Percentiles rank a stretch among this genome's conserved stretches.
Conservation (phyloP, 1,139 yeast genomes). For the Blastobotrys raffinosifermentans region DNA sequence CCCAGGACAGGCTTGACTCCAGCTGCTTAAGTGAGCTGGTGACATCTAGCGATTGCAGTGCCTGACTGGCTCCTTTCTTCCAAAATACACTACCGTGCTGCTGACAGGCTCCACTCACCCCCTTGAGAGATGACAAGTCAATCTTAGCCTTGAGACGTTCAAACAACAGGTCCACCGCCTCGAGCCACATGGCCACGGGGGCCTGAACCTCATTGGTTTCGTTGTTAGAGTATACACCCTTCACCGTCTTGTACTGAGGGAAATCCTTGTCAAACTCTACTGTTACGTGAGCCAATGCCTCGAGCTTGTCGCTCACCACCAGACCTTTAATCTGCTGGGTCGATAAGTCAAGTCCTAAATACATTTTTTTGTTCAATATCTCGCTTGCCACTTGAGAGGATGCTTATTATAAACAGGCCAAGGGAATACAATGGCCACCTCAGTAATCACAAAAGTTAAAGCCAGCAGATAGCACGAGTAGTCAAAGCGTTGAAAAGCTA, state of each 20-base stretch:
- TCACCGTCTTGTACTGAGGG: constrained; percentile 51
- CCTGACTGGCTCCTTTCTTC: constrained; percentile 45
- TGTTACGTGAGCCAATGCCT: constrained; percentile 50
- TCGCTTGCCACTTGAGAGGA: constrained; percentile 39
- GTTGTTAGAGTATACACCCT: constrained; percentile 62
- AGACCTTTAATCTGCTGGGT: constrained; percentile 85
- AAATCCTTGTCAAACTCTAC: constrained; percentile 70
- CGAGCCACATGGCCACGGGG: constrained; percentile 90
- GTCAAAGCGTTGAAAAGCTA: constrained; percentile 38
- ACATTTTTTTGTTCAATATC: constrained; percentile 24
- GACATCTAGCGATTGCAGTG: too few relatives aligned
- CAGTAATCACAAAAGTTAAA: constrained; percentile 33
- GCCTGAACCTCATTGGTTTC: constrained; percentile 38
- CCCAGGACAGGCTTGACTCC: constrained; percentile 49
- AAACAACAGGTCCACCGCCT: constrained; percentile 66
- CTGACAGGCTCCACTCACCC: constrained; percentile 82
- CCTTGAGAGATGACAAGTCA: constrained; percentile 56
- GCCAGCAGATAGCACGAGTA: constrained; percentile 37
- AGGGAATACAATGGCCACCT: constrained; percentile 47
- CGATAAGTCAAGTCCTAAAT: constrained; percentile 70
- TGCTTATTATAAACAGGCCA: constrained; percentile 48
- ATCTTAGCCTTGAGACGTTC: constrained; percentile 50
- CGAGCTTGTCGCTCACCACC: constrained; percentile 50
- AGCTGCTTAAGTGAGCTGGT: too few relatives aligned
- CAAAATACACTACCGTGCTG: constrained; percentile 91